Conservation (phyloP, 768 basidiomycete species). For the Rhodosporidiobolus sp. region DNA sequence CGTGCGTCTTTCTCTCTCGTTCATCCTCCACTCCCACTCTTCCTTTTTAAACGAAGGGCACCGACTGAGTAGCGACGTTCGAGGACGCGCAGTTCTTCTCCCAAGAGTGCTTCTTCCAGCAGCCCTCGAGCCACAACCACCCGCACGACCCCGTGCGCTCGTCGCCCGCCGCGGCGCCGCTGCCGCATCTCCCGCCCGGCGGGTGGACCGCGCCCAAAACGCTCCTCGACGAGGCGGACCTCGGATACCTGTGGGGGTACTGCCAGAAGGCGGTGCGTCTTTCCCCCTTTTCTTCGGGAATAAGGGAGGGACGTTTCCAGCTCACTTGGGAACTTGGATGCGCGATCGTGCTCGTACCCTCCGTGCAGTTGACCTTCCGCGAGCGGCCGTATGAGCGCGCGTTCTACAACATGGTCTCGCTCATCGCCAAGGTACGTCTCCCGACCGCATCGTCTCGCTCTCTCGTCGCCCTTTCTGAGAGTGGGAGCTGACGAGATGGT, state of each 20-base stretch:
- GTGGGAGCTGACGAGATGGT: too few relatives aligned
- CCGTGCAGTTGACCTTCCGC: not conserved
- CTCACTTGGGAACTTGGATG: not conserved
- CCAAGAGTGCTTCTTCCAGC: constrained; percentile 17
- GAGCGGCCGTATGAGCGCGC: constrained; percentile 23
- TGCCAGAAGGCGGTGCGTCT: not conserved
- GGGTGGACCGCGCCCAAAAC: not conserved
- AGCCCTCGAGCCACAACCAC: not conserved
- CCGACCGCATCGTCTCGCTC: too few relatives aligned
- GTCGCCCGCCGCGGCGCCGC: constrained; percentile 12
- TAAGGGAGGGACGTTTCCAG: too few relatives aligned
- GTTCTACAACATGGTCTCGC: constrained; percentile 23
- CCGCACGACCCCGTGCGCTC: not conserved
- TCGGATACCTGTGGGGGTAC: not conserved
- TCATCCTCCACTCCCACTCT: not conserved
- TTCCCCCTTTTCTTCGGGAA: not conserved
- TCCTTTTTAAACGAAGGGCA: too few relatives aligned
- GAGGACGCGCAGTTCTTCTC: not conserved
- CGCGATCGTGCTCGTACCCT: too few relatives aligned
- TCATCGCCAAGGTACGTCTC: constrained; percentile 23
- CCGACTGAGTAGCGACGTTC: not conserved
- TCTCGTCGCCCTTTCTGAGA: too few relatives aligned
- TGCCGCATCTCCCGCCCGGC: constrained; percentile 15
- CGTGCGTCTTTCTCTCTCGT: constrained; percentile 7
- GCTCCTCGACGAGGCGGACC: not conserved